A percentile compares a stretch with the other conserved stretches of the same genome.
phyloP scores from a whole-genome alignment of 768 basidiomycete genomes.

The Tephrocybe rancida region DNA sequence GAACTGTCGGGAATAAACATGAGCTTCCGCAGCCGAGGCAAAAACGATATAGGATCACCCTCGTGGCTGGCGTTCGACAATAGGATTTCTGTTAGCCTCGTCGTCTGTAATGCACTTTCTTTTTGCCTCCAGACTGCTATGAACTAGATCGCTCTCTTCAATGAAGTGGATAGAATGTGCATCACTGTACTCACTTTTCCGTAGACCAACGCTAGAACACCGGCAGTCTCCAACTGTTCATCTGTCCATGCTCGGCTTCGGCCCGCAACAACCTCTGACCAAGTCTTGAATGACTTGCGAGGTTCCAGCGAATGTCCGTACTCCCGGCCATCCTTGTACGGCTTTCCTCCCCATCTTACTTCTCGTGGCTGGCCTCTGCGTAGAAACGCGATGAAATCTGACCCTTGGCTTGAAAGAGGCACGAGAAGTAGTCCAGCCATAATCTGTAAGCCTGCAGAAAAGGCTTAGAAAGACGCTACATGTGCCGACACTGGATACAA shows the following conservation, averaged over 20 bases:
- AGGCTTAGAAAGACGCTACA: not conserved
- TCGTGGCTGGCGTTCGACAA: slow-evolving; percentile 85
- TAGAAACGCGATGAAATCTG: slow-evolving; percentile 82
- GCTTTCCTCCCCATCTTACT: slow-evolving; percentile 81
- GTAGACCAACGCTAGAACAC: slow-evolving; percentile 78
- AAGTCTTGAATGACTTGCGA: slow-evolving; percentile 77
- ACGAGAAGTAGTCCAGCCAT: slow-evolving; percentile 78
- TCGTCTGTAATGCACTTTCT: slow-evolving; percentile 70
- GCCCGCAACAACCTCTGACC: slow-evolving; percentile 75
- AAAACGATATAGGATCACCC: slow-evolving; percentile 38
- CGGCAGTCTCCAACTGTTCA: slow-evolving; percentile 81
- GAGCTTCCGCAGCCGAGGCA: not conserved
- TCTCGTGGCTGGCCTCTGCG: slow-evolving; percentile 74
- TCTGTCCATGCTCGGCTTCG: slow-evolving; percentile 76
- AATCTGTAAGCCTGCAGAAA: slow-evolving; percentile 49
- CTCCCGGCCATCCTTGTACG: slow-evolving; percentile 45
- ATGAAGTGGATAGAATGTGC: not conserved
- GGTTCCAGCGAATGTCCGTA: slow-evolving; percentile 58
- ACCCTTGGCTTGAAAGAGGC: slow-evolving; percentile 69
- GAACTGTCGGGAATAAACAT: slow-evolving; percentile 40
- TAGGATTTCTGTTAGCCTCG: slow-evolving; percentile 71
- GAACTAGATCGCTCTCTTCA: slow-evolving; percentile 44
- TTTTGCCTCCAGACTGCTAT: slow-evolving; percentile 88
- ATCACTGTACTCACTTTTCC: slow-evolving; percentile 50
- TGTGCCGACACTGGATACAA: not conserved